Evolutionary conservation across 129 eudicot genomes (phyloP), one percentile per base, ranked within the genome.

Genomic region (Flaveria linearis): DNA sequence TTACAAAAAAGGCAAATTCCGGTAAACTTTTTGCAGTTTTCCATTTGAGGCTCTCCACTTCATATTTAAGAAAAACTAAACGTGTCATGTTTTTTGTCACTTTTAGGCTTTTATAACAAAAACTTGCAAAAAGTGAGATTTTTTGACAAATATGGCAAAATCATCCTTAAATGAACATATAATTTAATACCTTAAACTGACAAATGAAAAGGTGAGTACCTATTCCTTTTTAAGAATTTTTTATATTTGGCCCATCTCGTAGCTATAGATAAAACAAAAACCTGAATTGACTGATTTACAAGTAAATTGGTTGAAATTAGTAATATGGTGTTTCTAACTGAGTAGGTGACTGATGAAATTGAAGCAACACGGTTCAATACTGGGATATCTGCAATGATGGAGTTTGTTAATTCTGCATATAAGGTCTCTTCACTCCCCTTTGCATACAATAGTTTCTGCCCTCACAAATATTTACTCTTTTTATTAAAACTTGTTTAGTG

Each of bases 341-440:
- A 51, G 70, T 76, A 93, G 98, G 97, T 94, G 25, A 89, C 92
- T 1, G 97, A 91, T 75, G 99, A 94, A 78, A 87, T 91, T 75
- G 97, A 94, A 83, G 96, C 85, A 69, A 94, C 99, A 22, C 86
- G 99, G 55, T 94, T 94, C 78, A 94, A 94, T 78, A 94, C 99
- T 39, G 99, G 97, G 57, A 91, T 94, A 76, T 94, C 99, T 75
- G 97, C 99, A 33, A 91, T 94, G 99, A 94, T 94, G 99, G 99
- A 94, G 89, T 94, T 94, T 85, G 84, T 82, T 58, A 94, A 94
- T 84, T 87, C 85, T 43, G 99, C 96, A 42, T 85, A 91, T 85
- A 94, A 94, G 99, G 99, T 92, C 64, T 74, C 42, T 12, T 17
- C 10, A 68, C 50, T 49, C 45, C 13, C 17, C 69, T 63, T 15